Percentiles rank a stretch among this genome's conserved stretches.
phyloP scores from a whole-genome alignment of 2,329 filamentous ascomycete species.

The Cladosporium halotolerans region DNA sequence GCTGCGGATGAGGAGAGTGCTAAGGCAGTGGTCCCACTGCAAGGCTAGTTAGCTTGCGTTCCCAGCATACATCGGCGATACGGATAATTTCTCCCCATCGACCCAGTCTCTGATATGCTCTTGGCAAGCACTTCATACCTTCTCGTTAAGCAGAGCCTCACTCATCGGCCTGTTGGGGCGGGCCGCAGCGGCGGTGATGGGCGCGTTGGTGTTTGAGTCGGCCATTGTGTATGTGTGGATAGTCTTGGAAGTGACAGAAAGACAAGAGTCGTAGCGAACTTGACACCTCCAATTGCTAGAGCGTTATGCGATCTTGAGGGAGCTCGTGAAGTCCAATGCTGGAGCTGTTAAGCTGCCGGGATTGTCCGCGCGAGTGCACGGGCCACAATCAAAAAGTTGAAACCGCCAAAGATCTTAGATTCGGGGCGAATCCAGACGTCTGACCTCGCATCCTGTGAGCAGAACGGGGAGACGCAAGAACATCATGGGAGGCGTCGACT shows the following conservation, averaged over 20 bases:
- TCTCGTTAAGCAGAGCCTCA: slow-evolving; percentile 97
- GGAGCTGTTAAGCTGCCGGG: slow-evolving; percentile 6
- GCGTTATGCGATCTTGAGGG: background rate
- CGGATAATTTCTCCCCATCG: too few species aligned
- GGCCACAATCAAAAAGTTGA: slow-evolving; percentile 12
- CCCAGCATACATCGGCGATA: background rate
- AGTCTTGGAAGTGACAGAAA: background rate
- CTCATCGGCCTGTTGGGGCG: slow-evolving; percentile 76
- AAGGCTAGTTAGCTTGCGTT: background rate
- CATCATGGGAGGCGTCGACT: background rate
- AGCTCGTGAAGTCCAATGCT: background rate
- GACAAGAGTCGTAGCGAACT: background rate
- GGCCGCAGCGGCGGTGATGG: slow-evolving; percentile 57
- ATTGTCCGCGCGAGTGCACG: slow-evolving; percentile 3
- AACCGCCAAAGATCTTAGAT: background rate
- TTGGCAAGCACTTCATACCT: slow-evolving; percentile 55
- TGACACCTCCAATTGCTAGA: slow-evolving; percentile 2
- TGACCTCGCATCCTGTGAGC: too few species aligned
- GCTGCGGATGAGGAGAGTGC: slow-evolving; percentile 94
- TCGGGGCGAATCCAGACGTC: too few species aligned
- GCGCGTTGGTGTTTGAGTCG: slow-evolving; percentile 47
- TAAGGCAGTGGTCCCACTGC: slow-evolving; percentile 99
- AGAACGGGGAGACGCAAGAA: too few species aligned
- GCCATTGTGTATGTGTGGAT: slow-evolving; percentile 44
- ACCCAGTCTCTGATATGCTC: too few species aligned